Evolutionary conservation across 139 green algal genomes (phyloP).

Genomic region (Tetradesmus lagerheimii): DNA sequence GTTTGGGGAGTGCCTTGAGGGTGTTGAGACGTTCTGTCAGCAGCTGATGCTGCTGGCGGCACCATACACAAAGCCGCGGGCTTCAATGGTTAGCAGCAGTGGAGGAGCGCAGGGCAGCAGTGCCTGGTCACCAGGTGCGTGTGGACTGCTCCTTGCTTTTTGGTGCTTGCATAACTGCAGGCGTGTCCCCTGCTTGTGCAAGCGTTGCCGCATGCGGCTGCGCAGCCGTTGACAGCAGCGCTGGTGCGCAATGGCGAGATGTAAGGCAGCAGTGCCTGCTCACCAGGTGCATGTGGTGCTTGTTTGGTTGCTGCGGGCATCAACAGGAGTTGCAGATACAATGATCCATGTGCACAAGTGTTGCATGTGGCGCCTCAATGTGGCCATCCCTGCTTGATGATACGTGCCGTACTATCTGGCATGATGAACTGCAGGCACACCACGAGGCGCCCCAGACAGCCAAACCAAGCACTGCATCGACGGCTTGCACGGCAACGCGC

Average conservation of each 20-base stretch:
- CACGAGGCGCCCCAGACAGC: slow-evolving; percentile 45
- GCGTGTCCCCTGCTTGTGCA: background rate
- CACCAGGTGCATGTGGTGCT: background rate
- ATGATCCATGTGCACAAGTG: too few species aligned
- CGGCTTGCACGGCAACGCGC: slow-evolving; percentile 73
- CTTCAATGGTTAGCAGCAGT: slow-evolving; percentile 1
- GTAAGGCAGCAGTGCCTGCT: background rate
- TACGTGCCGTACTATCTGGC: background rate
- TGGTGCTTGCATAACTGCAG: background rate
- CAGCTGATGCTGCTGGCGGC: slow-evolving; percentile 45
- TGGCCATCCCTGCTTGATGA: too few species aligned
- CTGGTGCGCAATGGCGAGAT: background rate
- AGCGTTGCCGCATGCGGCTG: too few species aligned
- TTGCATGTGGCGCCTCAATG: too few species aligned
- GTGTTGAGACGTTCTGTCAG: slow-evolving; percentile 36
- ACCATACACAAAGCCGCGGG: slow-evolving; percentile 44
- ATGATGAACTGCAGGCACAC: slow-evolving; percentile 43
- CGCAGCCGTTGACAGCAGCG: background rate
- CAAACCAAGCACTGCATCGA: slow-evolving; percentile 68
- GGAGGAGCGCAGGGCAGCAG: background rate
- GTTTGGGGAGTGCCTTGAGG: slow-evolving; percentile 51
- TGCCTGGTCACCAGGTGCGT: background rate
- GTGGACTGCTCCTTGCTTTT: background rate
- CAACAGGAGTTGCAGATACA: too few species aligned
- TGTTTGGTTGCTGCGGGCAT: too few species aligned